A percentile compares a stretch with the other conserved stretches of the same genome.
Conservation (phyloP, 768 basidiomycete genomes). For the Boletus huronensis region DNA sequence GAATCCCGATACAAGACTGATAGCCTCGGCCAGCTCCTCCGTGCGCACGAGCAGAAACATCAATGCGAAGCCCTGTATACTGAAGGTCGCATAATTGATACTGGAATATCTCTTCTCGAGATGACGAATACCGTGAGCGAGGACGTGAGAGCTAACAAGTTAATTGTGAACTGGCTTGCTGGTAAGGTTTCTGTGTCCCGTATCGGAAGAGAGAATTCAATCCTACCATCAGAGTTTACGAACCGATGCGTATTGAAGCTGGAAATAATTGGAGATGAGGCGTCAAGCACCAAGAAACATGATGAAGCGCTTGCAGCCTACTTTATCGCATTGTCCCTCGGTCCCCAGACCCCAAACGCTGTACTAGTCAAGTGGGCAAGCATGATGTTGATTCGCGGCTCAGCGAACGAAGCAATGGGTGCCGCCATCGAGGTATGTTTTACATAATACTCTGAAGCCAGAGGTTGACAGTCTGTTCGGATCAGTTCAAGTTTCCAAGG, state of each 20-base stretch:
- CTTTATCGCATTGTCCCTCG: not conserved
- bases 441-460: no score
- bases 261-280: not conserved
- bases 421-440: not conserved
- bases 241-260: not conserved
- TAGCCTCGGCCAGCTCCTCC: not conserved
- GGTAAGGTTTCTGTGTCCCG: not conserved
- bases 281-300: not conserved
- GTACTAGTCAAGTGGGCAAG: not conserved
- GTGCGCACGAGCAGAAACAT: not conserved
- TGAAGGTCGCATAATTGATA: not conserved
- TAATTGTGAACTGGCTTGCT: not conserved
- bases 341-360: not conserved
- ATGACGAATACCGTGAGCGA: not conserved
- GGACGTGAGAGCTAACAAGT: not conserved
- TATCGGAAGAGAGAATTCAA: not conserved
- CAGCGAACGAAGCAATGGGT: not conserved
- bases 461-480: not conserved
- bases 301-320: constrained; percentile 1
- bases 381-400: not conserved
- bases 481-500: constrained; percentile 1
- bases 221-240: not conserved
- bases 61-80: not conserved
- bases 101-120: not conserved
- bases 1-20: not conserved